These are phyloP conservation scores for Nicotiana tomentosiformis DNA, from an alignment of 257 asterid species.

Conservation along the genomic window DNA sequence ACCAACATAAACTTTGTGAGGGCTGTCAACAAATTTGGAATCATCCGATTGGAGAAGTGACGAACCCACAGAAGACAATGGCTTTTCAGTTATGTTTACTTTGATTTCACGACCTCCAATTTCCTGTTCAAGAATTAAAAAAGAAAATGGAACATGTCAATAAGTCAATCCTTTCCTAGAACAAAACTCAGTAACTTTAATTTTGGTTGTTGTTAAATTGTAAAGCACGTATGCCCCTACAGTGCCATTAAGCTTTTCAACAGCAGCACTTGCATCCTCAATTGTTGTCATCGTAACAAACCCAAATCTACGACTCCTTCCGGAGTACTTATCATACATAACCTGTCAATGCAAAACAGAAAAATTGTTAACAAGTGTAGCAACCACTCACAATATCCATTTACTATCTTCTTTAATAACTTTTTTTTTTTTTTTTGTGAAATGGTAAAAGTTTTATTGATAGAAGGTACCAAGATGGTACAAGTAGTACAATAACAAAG, in stretches of 20 bases:
- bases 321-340: slow-evolving; percentile 86
- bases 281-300: slow-evolving; percentile 78
- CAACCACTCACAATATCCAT: neutral
- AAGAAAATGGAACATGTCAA: neutral
- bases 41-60: slow-evolving; percentile 59
- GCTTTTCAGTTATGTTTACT: slow-evolving; percentile 86
- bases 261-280: slow-evolving; percentile 71
- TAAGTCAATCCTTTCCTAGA: neutral
- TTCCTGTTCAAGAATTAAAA: slow-evolving; percentile 36
- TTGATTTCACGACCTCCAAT: slow-evolving; percentile 79
- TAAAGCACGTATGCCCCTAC: slow-evolving; percentile 33
- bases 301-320: slow-evolving; percentile 85
- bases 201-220: neutral
- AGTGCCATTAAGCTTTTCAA: slow-evolving; percentile 75
- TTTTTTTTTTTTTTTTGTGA: neutral
- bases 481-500: neutral
- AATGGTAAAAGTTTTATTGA: neutral
- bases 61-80: slow-evolving; percentile 37
- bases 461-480: neutral
- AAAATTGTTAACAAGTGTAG: neutral
- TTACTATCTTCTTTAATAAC: too few species aligned
- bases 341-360: slow-evolving; percentile 39
- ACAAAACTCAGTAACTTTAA: neutral
- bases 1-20: slow-evolving; percentile 80
- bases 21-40: slow-evolving; percentile 76